Base-by-base conservation (phyloP, 257 asterid genomes). In the Nicotiana tabacum region DNA sequence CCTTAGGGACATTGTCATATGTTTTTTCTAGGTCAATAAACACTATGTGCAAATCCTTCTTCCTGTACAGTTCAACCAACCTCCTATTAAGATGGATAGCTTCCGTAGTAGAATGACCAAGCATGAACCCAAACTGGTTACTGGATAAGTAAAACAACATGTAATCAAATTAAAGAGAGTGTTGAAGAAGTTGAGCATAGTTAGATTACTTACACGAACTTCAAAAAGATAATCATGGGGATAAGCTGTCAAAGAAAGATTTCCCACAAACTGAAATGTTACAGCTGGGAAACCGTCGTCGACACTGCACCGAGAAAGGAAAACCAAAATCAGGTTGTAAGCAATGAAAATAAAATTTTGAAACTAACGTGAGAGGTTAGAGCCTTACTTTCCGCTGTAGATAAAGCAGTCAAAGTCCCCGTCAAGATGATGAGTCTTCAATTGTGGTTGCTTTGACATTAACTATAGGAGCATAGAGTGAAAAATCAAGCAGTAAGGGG, bases 301-400 rank as follows among this genome's bases (percentile, higher is more conserved):
- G 9, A 85, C 79, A 17, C 82, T 79, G 72, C 82, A 79, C 62
- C 43, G 39, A 6, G 24, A 33, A 4, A 33, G 4, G 37, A 33
- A 33, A 4, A 72, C 35, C 18, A 72, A 43, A 21, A 46, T 72
- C 29, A 48, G 43, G 15, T 74, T 48, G 27, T 24, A 13, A n/a
- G 48, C 2, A 27, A 4, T 24, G 56, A 18, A 10, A 39, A 72
- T 48, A 43, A 53, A 70, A 72, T 13, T 43, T 27, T 76, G 53
- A 27, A 65, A 68, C 53, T 61, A 15, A 62, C n/a, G 66, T 56
- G 13, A 76, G 12, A 64, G 43, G 68, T 10, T 18, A 68, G 78
- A 78, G 62, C 83, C 97, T 90, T 91, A 91, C 97, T 90, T 89
- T 81, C 85, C 93, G 24, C 29, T 64, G 89, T 87, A 88, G 83